Percentiles rank a stretch among this genome's conserved stretches.
These are phyloP conservation scores for Leccinum disarticulatum DNA, from an alignment of 768 basidiomycete genomes.

Conservation along the genomic window DNA sequence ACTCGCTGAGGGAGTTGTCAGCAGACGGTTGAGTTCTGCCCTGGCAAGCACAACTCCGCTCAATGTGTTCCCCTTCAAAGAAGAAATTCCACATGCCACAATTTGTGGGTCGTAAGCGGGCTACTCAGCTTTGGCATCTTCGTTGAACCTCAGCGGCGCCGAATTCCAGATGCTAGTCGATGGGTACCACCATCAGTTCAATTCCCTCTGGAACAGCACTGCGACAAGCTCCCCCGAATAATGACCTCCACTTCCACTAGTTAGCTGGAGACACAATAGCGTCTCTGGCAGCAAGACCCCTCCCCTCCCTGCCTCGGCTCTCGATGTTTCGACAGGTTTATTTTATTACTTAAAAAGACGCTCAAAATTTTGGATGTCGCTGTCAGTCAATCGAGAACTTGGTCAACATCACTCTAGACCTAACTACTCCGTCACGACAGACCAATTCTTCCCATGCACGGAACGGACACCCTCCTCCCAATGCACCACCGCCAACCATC, in stretches of 20 bases:
- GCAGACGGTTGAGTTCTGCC: neutral
- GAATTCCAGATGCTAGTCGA: neutral
- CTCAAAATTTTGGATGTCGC: neutral
- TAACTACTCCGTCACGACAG: neutral
- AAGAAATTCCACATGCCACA: conserved; percentile 17
- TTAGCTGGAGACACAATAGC: neutral
- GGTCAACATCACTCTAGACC: neutral
- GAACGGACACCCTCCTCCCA: neutral
- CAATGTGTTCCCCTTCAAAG: conserved; percentile 2
- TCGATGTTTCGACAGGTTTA: neutral
- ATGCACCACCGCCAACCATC: neutral
- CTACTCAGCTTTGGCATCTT: neutral
- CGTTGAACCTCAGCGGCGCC: neutral
- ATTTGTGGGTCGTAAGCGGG: neutral
- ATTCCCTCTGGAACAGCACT: neutral
- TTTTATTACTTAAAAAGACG: neutral
- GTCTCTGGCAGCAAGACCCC: neutral
- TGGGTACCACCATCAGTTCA: too few relatives aligned
- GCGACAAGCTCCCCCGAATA: neutral
- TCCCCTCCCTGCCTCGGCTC: neutral
- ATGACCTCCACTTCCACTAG: neutral
- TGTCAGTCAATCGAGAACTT: neutral
- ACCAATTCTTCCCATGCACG: conserved; percentile 1
- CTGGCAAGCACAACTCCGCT: conserved; percentile 22
- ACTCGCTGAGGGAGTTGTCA: neutral